Conservation (phyloP, 2,329 filamentous ascomycete genomes). For the Colletotrichum cordylinicola region DNA sequence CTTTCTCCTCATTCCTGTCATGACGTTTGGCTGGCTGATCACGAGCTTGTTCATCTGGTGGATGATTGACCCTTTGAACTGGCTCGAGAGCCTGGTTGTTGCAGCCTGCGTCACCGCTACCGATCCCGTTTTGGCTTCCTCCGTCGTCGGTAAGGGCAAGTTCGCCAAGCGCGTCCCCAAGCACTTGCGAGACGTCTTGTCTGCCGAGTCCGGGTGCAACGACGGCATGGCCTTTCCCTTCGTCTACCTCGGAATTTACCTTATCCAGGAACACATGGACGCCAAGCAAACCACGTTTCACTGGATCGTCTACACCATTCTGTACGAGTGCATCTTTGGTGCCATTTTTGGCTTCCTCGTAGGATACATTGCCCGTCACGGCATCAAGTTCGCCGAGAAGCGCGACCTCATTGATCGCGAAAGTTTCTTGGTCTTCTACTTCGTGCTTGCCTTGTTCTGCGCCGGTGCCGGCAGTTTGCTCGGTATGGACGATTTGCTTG, state of each 20-base stretch:
- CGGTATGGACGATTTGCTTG: slow-evolving; percentile 90
- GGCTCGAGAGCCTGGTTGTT: slow-evolving; percentile 87
- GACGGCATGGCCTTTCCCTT: slow-evolving; percentile 99
- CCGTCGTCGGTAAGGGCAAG: slow-evolving; percentile 98
- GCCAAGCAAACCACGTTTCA: slow-evolving; percentile 76
- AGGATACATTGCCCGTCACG: slow-evolving; percentile 88
- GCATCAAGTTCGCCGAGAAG: slow-evolving; percentile 87
- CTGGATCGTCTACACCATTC: slow-evolving; percentile 87
- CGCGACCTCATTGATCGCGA: slow-evolving; percentile 90
- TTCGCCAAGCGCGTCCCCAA: slow-evolving; percentile 98
- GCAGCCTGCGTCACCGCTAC: slow-evolving; percentile 97
- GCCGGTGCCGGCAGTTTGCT: slow-evolving; percentile 91
- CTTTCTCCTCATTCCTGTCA: slow-evolving; percentile 89
- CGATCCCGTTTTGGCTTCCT: slow-evolving; percentile 95
- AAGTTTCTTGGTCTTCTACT: slow-evolving; percentile 98
- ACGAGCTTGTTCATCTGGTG: slow-evolving; percentile 96
- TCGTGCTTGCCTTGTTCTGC: slow-evolving; percentile 93
- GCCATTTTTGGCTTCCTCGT: slow-evolving; percentile 86
- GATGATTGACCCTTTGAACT: slow-evolving; percentile 78
- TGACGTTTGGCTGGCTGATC: slow-evolving; percentile 95
- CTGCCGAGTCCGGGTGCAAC: slow-evolving; percentile 97
- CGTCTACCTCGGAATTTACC: slow-evolving; percentile 89
- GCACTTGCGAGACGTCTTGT: slow-evolving; percentile 93
- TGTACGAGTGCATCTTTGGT: slow-evolving; percentile 96
- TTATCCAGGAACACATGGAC: slow-evolving; percentile 80